These are phyloP conservation scores for Penicillium sp. DNA, from an alignment of 2,329 filamentous ascomycete genomes.

Conservation along the genomic window DNA sequence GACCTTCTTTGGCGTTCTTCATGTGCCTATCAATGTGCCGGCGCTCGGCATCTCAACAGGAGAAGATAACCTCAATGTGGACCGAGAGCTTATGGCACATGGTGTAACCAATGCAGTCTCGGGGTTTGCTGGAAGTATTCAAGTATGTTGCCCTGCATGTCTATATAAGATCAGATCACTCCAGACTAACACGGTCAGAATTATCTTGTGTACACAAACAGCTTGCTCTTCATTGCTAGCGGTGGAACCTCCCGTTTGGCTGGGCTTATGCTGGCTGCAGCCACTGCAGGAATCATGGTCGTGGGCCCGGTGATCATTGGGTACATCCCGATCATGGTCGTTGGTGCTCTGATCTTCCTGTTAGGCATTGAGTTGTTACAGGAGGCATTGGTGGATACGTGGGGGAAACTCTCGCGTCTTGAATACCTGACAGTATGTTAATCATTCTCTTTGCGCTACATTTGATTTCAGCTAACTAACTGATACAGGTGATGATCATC, in stretches of 20 bases:
- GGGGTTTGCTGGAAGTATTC: conserved; percentile 82
- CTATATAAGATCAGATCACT: not conserved
- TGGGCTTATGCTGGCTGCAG: conserved; percentile 78
- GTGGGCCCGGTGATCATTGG: conserved; percentile 87
- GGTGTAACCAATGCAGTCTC: conserved; percentile 92
- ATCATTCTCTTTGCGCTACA: not conserved
- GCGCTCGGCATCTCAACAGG: conserved; percentile 87
- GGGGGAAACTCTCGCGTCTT: conserved; percentile 81
- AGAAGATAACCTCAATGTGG: conserved; percentile 89
- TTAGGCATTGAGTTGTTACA: conserved; percentile 89
- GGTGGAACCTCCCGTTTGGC: conserved; percentile 86
- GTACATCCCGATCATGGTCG: conserved; percentile 95
- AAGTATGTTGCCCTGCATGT: conserved; percentile 46
- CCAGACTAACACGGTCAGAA: conserved; percentile 64
- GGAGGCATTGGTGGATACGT: conserved; percentile 86
- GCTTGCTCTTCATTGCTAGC: conserved; percentile 92
- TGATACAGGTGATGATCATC: conserved; percentile 72
- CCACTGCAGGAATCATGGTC: conserved; percentile 81
- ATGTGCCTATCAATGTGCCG: conserved; percentile 97
- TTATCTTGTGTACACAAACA: conserved; percentile 97
- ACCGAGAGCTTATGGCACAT: conserved; percentile 89
- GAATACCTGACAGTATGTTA: conserved; percentile 80
- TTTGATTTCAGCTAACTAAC: not conserved
- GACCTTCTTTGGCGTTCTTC: conserved; percentile 95
- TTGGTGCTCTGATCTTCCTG: conserved; percentile 91